These are phyloP conservation scores for Tremella yokohamensis DNA, from an alignment of 768 basidiomycete genomes.

Conservation along the genomic window DNA sequence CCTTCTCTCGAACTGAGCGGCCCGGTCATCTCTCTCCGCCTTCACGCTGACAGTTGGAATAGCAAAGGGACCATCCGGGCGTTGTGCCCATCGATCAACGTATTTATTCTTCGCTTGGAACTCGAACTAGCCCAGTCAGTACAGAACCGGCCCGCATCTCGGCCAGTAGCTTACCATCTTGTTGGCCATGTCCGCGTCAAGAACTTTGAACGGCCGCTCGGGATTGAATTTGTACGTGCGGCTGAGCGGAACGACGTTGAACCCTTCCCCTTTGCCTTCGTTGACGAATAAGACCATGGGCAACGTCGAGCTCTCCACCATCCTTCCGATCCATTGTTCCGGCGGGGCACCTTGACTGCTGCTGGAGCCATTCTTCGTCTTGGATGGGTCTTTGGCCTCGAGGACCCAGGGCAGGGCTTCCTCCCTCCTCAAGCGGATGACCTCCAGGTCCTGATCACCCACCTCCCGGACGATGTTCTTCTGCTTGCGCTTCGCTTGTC, in stretches of 20 bases:
- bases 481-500: conserved; percentile 12
- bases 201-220: conserved; percentile 38
- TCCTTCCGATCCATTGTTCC: conserved; percentile 45
- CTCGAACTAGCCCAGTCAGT: conserved; percentile 27
- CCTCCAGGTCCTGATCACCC: conserved; percentile 38
- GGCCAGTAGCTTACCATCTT: conserved; percentile 37
- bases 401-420: conserved; percentile 42
- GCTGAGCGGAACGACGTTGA: conserved; percentile 37
- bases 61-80: conserved; percentile 23
- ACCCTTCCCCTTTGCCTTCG: conserved; percentile 35
- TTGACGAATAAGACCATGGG: conserved; percentile 40
- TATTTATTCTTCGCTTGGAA: conserved; percentile 37
- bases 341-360: conserved; percentile 15
- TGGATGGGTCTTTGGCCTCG: conserved; percentile 27
- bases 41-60: conserved; percentile 6
- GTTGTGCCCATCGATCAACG: conserved; percentile 39
- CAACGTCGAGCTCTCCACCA: conserved; percentile 26
- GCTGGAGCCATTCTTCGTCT: neutral
- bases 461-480: conserved; percentile 37
- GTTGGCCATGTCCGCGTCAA: conserved; percentile 39
- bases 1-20: conserved; percentile 24
- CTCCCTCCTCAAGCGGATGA: conserved; percentile 37
- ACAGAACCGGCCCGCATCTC: neutral
- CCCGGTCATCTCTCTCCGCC: conserved; percentile 18
- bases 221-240: conserved; percentile 43